These are phyloP conservation scores for Agarophyton chilense DNA, from an alignment of 23 red algal genomes.

Conservation along the genomic window DNA sequence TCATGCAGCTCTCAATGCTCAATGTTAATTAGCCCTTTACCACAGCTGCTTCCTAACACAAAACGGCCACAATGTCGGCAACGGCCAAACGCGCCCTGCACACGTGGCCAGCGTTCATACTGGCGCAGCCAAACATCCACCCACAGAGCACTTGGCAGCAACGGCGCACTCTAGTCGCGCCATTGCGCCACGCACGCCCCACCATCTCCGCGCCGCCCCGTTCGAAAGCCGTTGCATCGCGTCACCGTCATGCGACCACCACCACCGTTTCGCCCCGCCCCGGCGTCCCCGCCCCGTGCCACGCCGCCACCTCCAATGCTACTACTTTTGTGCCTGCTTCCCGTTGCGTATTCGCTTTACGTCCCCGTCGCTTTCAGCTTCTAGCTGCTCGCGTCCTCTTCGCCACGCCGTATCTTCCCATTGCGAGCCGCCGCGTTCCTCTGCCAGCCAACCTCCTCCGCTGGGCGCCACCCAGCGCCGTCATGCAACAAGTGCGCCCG, in stretches of 20 bases:
- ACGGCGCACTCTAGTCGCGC: background rate
- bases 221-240: conserved; percentile 10
- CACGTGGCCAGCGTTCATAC: no score
- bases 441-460: background rate
- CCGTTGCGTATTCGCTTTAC: background rate
- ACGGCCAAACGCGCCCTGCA: no score
- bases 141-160: no score
- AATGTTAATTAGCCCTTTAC: no score
- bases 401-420: background rate
- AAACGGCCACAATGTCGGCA: no score
- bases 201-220: background rate
- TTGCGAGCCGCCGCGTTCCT: background rate
- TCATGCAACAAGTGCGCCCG: background rate
- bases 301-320: background rate
- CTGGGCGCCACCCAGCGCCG: background rate
- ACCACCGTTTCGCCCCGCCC: background rate
- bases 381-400: background rate
- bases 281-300: background rate
- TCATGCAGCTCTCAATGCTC: no score
- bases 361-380: background rate
- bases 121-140: no score
- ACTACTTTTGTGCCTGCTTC: background rate
- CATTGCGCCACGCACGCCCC: background rate
- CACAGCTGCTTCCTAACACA: no score
- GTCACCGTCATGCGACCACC: background rate